phyloP scores from a whole-genome alignment of 176 grass and related monocot genomes.

The Eragrostis curvula region DNA sequence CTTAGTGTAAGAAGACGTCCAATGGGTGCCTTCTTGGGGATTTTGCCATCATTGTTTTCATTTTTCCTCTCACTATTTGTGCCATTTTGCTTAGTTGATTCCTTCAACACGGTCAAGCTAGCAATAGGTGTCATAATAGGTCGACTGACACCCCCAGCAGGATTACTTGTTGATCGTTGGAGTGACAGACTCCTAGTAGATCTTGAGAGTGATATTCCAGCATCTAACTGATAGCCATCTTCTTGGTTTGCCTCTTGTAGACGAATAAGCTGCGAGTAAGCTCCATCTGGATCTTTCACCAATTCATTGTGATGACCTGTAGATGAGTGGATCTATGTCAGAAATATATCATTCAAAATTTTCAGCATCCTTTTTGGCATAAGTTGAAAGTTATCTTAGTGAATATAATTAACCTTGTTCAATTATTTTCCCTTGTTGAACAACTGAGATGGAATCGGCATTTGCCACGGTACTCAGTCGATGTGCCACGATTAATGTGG shows the following conservation, averaged over 20 bases:
- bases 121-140: neutral
- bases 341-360: neutral
- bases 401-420: neutral
- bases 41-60: constrained; percentile 2
- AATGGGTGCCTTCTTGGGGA: constrained; percentile 34
- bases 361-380: neutral
- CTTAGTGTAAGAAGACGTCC: constrained; percentile 45
- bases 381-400: neutral
- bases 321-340: neutral
- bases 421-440: neutral
- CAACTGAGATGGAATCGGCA: neutral
- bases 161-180: constrained; percentile 25
- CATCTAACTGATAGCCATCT: constrained; percentile 17
- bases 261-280: constrained; percentile 49
- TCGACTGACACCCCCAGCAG: constrained; percentile 21
- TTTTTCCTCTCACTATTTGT: constrained; percentile 3
- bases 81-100: constrained; percentile 8
- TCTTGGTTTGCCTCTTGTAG: constrained; percentile 43
- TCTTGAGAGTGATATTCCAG: constrained; percentile 21
- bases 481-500: neutral
- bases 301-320: constrained; percentile 36
- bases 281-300: constrained; percentile 13
- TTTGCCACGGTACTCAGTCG: neutral
- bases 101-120: neutral
- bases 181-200: constrained; percentile 30